Conservation (phyloP, 1,139 yeast genomes). For the Protomyces arabidopsidicola region DNA sequence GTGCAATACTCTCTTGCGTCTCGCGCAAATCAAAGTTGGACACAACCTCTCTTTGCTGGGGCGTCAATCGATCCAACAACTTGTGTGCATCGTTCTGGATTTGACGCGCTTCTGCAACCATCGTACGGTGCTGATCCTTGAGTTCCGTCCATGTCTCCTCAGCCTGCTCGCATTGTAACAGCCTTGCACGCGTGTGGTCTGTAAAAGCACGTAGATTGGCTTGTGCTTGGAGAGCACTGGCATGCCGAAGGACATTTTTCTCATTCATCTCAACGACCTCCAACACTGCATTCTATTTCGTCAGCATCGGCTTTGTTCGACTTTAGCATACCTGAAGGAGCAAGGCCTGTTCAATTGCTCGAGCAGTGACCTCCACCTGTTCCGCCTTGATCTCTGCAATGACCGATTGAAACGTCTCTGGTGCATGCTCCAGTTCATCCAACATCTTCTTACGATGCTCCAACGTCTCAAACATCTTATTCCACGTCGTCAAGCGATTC, state of each 20-base stretch:
- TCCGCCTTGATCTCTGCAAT: constrained; percentile 34
- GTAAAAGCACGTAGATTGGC: constrained; percentile 22
- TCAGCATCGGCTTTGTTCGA: neutral
- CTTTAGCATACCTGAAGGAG: neutral
- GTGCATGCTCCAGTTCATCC: constrained; percentile 16
- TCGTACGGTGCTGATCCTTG: neutral
- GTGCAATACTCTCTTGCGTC: constrained; percentile 36
- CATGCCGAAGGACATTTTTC: neutral
- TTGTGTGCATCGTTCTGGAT: constrained; percentile 4
- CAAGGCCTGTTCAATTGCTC: no score
- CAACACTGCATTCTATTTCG: constrained; percentile 3
- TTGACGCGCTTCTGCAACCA: neutral
- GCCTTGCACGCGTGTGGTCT: constrained; percentile 3
- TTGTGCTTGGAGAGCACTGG: constrained; percentile 1
- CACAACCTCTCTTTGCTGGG: constrained; percentile 6
- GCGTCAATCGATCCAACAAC: neutral
- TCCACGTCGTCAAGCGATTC: neutral
- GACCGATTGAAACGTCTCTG: constrained; percentile 35
- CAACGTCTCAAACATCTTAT: constrained; percentile 1
- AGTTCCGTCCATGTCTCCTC: constrained; percentile 13
- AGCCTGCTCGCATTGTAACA: constrained; percentile 8
- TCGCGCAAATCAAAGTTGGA: constrained; percentile 6
- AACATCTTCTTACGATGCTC: constrained; percentile 17
- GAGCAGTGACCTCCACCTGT: constrained; percentile 15
- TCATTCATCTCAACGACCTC: constrained; percentile 3